Percentiles rank a stretch among this genome's conserved stretches.
Conservation (phyloP, 768 basidiomycete species). For the Chalciporus piperatus region DNA sequence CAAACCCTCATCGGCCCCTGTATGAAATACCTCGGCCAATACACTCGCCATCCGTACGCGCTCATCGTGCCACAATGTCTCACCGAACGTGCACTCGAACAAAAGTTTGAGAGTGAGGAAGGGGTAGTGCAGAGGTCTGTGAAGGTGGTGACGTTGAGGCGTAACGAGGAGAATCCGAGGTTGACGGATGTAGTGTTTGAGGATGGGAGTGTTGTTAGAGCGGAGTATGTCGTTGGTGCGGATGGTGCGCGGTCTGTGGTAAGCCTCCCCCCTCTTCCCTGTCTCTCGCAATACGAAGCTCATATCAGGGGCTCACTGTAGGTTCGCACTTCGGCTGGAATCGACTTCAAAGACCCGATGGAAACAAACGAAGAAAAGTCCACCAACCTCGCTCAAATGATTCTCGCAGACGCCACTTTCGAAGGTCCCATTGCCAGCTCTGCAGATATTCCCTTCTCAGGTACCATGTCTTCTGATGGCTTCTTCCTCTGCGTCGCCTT, state of each 20-base stretch:
- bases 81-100: constrained; percentile 42
- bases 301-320: constrained; percentile 13
- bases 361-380: constrained; percentile 20
- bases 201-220: constrained; percentile 39
- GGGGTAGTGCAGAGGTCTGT: constrained; percentile 36
- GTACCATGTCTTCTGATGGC: constrained; percentile 26
- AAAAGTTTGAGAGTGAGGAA: constrained; percentile 31
- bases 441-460: constrained; percentile 19
- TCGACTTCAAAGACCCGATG: constrained; percentile 45
- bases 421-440: constrained; percentile 23
- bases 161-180: constrained; percentile 24
- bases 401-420: constrained; percentile 47
- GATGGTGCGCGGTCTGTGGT: constrained; percentile 50
- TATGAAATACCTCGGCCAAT: constrained; percentile 33
- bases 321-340: constrained; percentile 42
- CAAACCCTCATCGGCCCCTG: constrained; percentile 26
- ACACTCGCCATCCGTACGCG: constrained; percentile 45
- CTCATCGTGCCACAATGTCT: constrained; percentile 43
- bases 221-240: constrained; percentile 49
- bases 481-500: constrained; percentile 39
- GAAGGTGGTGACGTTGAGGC: constrained; percentile 38
- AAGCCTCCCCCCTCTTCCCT: constrained; percentile 1
- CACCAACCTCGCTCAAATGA: constrained; percentile 38
- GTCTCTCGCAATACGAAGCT: no score
- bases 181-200: constrained; percentile 44